Percentiles rank a stretch among this genome's conserved stretches.
phyloP scores from a whole-genome alignment of 2,329 filamentous ascomycete genomes.

The Neopestalotiopsis clavispora region DNA sequence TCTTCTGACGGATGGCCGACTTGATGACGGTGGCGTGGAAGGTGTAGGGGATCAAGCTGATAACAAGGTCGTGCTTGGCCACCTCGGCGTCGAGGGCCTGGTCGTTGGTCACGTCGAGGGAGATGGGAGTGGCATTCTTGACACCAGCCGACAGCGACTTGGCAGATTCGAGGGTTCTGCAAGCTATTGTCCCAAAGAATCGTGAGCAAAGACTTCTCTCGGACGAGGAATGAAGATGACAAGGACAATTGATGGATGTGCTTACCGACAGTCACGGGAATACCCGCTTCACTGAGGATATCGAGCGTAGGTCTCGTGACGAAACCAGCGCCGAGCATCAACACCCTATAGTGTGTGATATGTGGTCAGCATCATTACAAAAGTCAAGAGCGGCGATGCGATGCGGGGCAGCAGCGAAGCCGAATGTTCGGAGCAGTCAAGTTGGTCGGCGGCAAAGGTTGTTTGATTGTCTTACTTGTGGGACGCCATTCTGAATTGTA shows the following conservation, averaged over 20 bases:
- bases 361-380: neutral
- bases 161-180: constrained; percentile 78
- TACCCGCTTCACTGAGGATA: constrained; percentile 63
- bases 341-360: neutral
- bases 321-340: constrained; percentile 47
- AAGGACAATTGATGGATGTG: neutral
- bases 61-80: constrained; percentile 78
- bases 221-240: neutral
- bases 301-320: constrained; percentile 70
- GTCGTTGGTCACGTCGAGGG: constrained; percentile 81
- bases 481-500: constrained; percentile 18
- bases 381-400: neutral
- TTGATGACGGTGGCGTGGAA: constrained; percentile 91
- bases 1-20: constrained; percentile 90
- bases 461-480: constrained; percentile 21
- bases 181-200: constrained; percentile 52
- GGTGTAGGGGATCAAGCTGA: constrained; percentile 88
- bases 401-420: neutral
- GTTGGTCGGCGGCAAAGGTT: neutral
- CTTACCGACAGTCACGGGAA: constrained; percentile 68
- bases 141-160: constrained; percentile 76
- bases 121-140: constrained; percentile 75
- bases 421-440: neutral
- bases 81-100: constrained; percentile 81
- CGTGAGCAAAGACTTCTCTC: constrained; percentile 10